phyloP scores from a whole-genome alignment of 306 rosid species.

The Castanea crenata region DNA sequence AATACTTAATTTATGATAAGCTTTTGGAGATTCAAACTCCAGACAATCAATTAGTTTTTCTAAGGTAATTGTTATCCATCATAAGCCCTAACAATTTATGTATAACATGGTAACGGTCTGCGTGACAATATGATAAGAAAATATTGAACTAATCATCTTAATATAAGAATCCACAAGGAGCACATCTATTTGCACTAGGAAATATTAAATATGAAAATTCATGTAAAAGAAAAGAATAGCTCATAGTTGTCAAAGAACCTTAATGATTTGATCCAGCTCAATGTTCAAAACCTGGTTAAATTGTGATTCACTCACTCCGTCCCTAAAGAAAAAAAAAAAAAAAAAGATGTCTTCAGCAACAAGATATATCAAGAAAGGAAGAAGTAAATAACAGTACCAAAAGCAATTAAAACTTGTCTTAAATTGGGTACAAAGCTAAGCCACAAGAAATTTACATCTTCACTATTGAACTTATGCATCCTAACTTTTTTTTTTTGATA shows the following conservation, averaged over 20 bases:
- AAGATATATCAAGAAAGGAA: neutral
- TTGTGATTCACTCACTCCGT: slow-evolving; percentile 92
- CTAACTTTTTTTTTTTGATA: neutral
- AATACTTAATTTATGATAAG: neutral
- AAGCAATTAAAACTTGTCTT: neutral
- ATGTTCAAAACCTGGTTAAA: slow-evolving; percentile 80
- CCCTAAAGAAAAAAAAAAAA: slow-evolving; percentile 49
- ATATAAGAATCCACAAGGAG: neutral
- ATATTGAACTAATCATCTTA: neutral
- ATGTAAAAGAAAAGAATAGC: neutral
- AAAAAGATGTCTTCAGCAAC: slow-evolving; percentile 1
- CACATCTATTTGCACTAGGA: neutral
- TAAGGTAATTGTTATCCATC: neutral
- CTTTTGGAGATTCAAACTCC: too few relatives aligned
- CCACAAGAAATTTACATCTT: neutral
- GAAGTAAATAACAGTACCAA: neutral
- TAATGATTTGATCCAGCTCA: slow-evolving; percentile 80
- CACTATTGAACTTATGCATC: neutral
- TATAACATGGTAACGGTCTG: neutral
- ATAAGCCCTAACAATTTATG: neutral
- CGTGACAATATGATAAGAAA: neutral
- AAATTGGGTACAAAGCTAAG: neutral
- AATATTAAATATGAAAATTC: neutral
- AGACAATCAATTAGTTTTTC: too few relatives aligned
- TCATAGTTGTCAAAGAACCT: slow-evolving; percentile 49